Conservation (phyloP, 805 yeast genomes). For the Myxozyma neotropica region DNA sequence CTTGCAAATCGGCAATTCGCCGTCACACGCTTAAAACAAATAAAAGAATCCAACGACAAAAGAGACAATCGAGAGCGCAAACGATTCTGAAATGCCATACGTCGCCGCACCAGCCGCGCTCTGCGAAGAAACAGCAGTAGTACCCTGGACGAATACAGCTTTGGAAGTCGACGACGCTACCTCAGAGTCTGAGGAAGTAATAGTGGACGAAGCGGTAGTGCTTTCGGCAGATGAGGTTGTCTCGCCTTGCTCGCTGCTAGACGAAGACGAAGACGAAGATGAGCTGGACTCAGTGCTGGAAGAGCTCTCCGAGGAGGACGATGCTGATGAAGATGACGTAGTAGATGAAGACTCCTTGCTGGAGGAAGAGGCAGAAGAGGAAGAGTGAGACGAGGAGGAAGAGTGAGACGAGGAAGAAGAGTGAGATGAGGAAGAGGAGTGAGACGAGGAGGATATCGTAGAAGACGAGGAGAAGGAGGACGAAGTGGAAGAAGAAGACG, state of each 20-base stretch:
- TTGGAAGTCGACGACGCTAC: constrained; percentile 1
- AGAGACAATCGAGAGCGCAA: constrained; percentile 2
- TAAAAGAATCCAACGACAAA: constrained; percentile 15
- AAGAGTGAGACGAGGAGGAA: constrained; percentile 1
- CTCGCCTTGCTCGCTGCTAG: not conserved
- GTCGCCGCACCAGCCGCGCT: constrained; percentile 9
- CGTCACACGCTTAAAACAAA: constrained; percentile 2
- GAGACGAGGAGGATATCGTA: constrained; percentile 11
- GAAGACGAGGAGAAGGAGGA: constrained; percentile 13
- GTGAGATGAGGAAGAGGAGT: constrained; percentile 4
- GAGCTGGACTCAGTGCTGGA: not conserved
- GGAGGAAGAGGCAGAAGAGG: constrained; percentile 1
- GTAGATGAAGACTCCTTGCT: not conserved
- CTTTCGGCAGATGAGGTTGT: not conserved
- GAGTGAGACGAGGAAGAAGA: not conserved
- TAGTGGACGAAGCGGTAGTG: not conserved
- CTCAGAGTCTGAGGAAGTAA: not conserved
- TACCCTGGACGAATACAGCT: constrained; percentile 14
- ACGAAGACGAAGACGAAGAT: constrained; percentile 6
- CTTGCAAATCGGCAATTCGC: not conserved
- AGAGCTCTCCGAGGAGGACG: not conserved
- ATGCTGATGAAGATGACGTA: constrained; percentile 5
- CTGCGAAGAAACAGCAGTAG: constrained; percentile 3
- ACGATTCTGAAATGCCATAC: constrained; percentile 4
- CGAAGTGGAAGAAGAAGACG: constrained; percentile 14